Conservation (phyloP, 176 grass and related monocot species). For the Triticum turgidum region DNA sequence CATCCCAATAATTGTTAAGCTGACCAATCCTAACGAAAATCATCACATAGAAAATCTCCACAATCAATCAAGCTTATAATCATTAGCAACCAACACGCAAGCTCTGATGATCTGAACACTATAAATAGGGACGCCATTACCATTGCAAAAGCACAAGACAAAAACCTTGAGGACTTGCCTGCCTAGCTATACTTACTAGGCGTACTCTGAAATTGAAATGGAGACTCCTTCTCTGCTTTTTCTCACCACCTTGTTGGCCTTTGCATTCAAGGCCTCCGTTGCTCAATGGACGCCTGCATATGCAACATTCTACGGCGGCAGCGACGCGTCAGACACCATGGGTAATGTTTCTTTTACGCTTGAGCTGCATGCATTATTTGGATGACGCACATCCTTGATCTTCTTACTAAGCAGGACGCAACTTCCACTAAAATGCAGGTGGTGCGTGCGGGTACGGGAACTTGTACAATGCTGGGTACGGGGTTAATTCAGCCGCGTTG, state of each 20-base stretch:
- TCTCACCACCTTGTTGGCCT: background rate
- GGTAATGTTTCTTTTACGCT: background rate
- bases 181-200: background rate
- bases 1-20: background rate
- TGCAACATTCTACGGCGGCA: background rate
- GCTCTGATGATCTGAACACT: background rate
- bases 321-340: background rate
- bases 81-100: background rate
- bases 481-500: background rate
- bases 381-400: too few species aligned
- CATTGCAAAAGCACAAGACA: background rate
- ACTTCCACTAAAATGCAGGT: background rate
- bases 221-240: background rate
- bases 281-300: constrained; percentile 6
- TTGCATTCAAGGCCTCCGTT: background rate
- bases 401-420: background rate
- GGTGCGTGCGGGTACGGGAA: background rate
- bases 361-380: background rate
- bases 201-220: background rate
- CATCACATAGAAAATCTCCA: background rate
- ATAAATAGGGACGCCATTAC: background rate
- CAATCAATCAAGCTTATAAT: background rate
- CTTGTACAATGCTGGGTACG: background rate
- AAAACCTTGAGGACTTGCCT: background rate
- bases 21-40: background rate